These are phyloP conservation scores for Trichoderma sp. DNA, from an alignment of 2,329 filamentous ascomycete species.

Conservation along the genomic window DNA sequence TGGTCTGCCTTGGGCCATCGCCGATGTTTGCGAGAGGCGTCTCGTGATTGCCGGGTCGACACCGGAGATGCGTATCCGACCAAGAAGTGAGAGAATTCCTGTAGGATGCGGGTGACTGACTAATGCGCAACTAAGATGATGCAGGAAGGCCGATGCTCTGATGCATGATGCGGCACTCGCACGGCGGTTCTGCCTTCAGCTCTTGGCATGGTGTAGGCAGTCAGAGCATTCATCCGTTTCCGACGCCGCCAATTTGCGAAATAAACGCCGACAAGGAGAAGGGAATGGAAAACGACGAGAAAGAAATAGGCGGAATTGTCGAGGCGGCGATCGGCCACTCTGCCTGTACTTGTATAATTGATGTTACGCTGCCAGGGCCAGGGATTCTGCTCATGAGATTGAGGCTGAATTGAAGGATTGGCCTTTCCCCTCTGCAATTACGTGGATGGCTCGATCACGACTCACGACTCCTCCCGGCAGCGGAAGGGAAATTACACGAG, in stretches of 20 bases:
- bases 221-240: neutral
- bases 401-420: slow-evolving; percentile 18
- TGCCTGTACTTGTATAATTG: neutral
- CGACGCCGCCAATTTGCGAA: neutral
- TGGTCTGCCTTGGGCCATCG: neutral
- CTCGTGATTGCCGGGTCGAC: neutral
- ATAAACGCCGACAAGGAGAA: neutral
- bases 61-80: neutral
- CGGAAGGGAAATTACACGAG: slow-evolving; percentile 15
- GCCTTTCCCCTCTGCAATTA: neutral
- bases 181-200: slow-evolving; percentile 4
- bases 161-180: slow-evolving; percentile 10
- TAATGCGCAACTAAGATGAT: slow-evolving; percentile 4
- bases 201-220: neutral
- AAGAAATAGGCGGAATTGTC: neutral
- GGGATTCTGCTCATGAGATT: slow-evolving; percentile 9
- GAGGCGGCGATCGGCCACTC: neutral
- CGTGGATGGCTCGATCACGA: slow-evolving; percentile 8
- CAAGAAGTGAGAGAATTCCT: neutral
- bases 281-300: neutral
- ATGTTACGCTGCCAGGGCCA: neutral
- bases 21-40: neutral
- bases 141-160: neutral
- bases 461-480: slow-evolving; percentile 1
- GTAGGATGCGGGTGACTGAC: neutral